These are phyloP conservation scores for Phanerodontia chrysosporium DNA, from an alignment of 768 basidiomycete genomes.

Conservation along the genomic window DNA sequence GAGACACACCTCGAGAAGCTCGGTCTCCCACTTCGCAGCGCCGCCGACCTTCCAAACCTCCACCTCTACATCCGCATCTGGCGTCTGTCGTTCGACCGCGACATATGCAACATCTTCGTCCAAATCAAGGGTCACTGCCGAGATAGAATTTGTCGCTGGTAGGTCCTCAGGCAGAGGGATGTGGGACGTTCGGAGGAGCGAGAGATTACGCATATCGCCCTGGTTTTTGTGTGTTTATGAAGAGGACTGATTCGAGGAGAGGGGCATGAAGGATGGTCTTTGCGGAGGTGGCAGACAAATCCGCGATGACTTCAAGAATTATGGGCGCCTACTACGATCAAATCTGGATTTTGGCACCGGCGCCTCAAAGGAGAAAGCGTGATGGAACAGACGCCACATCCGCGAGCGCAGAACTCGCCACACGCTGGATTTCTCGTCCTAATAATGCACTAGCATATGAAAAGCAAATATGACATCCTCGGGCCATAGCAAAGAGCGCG, in stretches of 20 bases:
- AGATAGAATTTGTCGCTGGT: slow-evolving; percentile 27
- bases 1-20: slow-evolving; percentile 2
- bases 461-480: too few species aligned
- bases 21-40: slow-evolving; percentile 8
- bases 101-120: slow-evolving; percentile 60
- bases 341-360: too few species aligned
- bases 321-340: not conserved
- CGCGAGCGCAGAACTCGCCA: not conserved
- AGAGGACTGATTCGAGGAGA: not conserved
- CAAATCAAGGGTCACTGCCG: slow-evolving; percentile 52
- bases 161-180: slow-evolving; percentile 5
- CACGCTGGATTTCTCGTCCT: too few species aligned
- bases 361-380: too few species aligned
- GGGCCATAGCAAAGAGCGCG: too few species aligned
- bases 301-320: not conserved
- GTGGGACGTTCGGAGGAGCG: slow-evolving; percentile 9
- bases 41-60: slow-evolving; percentile 48
- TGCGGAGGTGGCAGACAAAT: not conserved
- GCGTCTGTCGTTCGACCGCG: slow-evolving; percentile 45
- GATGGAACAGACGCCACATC: too few species aligned
- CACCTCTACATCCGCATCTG: slow-evolving; percentile 52
- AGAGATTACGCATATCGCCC: slow-evolving; percentile 16
- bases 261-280: not conserved
- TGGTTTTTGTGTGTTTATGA: not conserved
- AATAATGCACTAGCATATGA: too few species aligned